phyloP scores from a whole-genome alignment of 306 rosid genomes.

The Vigna mungo region DNA sequence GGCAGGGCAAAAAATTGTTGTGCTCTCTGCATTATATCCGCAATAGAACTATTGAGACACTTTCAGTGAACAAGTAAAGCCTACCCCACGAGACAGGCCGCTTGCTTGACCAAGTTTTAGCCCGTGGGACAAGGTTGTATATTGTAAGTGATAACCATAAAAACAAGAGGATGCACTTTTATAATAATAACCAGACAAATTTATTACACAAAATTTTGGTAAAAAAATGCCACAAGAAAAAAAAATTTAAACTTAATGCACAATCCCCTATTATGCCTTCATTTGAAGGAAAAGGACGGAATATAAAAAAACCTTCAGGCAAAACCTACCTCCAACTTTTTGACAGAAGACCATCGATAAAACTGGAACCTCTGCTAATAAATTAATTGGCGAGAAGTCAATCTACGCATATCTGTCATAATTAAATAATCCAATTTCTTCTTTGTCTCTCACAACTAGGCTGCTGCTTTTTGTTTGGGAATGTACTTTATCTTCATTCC shows the following conservation, averaged over 20 bases:
- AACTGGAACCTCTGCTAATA: slow-evolving; percentile 83
- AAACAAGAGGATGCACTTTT: slow-evolving; percentile 16
- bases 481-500: slow-evolving; percentile 68
- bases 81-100: no score
- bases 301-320: slow-evolving; percentile 55
- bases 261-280: slow-evolving; percentile 51
- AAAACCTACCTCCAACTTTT: slow-evolving; percentile 64
- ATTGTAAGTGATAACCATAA: neutral
- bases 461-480: slow-evolving; percentile 64
- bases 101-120: no score
- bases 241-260: slow-evolving; percentile 43
- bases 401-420: slow-evolving; percentile 66
- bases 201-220: slow-evolving; percentile 47
- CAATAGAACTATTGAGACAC: neutral
- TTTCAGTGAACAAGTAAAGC: no score
- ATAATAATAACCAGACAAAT: slow-evolving; percentile 44
- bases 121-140: neutral
- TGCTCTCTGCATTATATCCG: neutral
- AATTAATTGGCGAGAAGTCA: slow-evolving; percentile 50
- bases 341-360: slow-evolving; percentile 78
- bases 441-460: slow-evolving; percentile 48
- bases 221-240: slow-evolving; percentile 37
- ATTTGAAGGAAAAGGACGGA: slow-evolving; percentile 53
- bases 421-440: slow-evolving; percentile 50
- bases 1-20: neutral